A percentile compares a stretch with the other conserved stretches of the same genome.
These are phyloP conservation scores for Cercophora scortea DNA, from an alignment of 495 filamentous ascomycete species.

Conservation along the genomic window DNA sequence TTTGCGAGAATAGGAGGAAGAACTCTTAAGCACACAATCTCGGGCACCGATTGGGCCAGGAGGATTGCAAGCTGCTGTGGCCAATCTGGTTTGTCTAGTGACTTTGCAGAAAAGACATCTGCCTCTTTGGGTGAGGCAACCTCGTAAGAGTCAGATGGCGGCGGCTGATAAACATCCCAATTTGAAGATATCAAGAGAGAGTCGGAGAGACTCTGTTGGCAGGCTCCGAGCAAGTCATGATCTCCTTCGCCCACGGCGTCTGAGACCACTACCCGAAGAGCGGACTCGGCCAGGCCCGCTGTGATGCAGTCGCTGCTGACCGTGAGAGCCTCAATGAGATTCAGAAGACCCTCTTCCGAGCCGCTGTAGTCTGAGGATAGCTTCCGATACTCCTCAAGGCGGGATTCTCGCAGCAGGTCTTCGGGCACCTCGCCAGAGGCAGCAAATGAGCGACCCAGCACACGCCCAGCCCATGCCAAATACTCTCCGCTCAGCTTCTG, in stretches of 20 bases:
- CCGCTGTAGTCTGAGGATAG: conserved; percentile 26
- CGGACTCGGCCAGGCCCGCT: conserved; percentile 69
- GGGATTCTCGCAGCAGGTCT: conserved; percentile 51
- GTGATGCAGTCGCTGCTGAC: conserved; percentile 52
- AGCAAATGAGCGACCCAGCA: conserved; percentile 78
- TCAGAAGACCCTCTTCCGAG: conserved; percentile 48
- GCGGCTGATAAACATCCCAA: conserved; percentile 40
- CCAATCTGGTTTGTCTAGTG: conserved; percentile 46
- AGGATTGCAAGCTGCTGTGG: conserved; percentile 53
- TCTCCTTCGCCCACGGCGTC: conserved; percentile 37
- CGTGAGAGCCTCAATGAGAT: conserved; percentile 59
- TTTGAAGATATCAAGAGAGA: conserved; percentile 36
- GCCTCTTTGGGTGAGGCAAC: conserved; percentile 12
- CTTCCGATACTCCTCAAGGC: conserved; percentile 40
- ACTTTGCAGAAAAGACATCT: conserved; percentile 23
- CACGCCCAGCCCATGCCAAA: conserved; percentile 73
- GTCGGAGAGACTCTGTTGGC: conserved; percentile 35
- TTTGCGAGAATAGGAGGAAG: conserved; percentile 53
- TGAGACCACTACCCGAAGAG: conserved; percentile 62
- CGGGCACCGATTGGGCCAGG: conserved; percentile 50
- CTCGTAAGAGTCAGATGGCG: conserved; percentile 32
- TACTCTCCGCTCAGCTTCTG: conserved; percentile 57
- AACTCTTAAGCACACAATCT: conserved; percentile 59
- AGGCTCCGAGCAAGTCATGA: conserved; percentile 39
- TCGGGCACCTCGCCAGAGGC: conserved; percentile 57